Evolutionary conservation across 2,329 filamentous ascomycete species (phyloP), one percentile per base, ranked within the genome.

Genomic region (Aspergillus quadricinctus): DNA sequence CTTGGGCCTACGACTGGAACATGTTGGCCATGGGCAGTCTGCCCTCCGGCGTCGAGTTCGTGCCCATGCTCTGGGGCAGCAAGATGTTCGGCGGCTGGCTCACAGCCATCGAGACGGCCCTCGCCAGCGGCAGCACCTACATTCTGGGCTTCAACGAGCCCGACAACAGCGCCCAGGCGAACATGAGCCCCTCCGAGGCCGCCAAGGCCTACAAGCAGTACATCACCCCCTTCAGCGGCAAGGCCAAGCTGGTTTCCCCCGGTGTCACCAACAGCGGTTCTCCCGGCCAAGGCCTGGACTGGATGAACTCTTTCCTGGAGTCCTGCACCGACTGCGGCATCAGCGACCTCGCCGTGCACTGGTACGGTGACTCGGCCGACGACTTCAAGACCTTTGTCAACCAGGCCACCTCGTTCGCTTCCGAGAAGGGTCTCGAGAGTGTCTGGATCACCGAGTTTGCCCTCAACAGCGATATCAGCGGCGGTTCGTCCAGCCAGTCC

Each of bases 1-100:
- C 68, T 43, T 80, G 77, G 77, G 73, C 72, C 37, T 78, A 79
- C 67, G 75, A 79, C 67, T 80, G 77, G 77, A 75, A 67, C 48
- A 57, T 65, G 48, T 57, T 58, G 23, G 45, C 66, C 25, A 61
- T 57, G 29, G 75, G 75, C 19, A 49, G 37, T 5, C 58, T 75
- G 4, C 66, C 73, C 29, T 57, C 58, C 3, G 66, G 68, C 27
- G 64, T 75, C 52, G 75, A 79, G 53, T 80, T 68, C 60, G 71
- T 78, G 9, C 77, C 77, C 29, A 76, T 77, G 72, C 71, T 78
- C 57, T 79, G 76, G 76, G 74, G 76, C 25, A 46, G 60, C 14
- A 71, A 72, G 52, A 67, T 70, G 60, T 70, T 75, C 58, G 59
- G 56, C 31, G 62, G 57, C 50, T 79, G 75, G 75, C 49, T 64